A percentile compares a stretch with the other conserved stretches of the same genome.
These are phyloP conservation scores for Luffa acutangula DNA, from an alignment of 306 rosid genomes.

Conservation along the genomic window DNA sequence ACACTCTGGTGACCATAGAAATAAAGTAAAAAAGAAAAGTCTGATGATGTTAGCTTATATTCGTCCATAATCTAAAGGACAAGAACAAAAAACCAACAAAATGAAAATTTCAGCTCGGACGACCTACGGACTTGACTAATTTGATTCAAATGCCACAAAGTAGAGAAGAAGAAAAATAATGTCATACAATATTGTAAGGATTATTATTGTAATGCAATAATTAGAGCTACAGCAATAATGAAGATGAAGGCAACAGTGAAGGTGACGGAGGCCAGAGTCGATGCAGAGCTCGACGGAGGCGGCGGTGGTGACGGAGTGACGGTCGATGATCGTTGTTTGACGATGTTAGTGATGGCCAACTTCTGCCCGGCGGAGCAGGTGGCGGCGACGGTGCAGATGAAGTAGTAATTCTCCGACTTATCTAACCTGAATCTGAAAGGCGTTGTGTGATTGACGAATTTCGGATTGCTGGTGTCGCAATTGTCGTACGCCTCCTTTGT, in stretches of 20 bases:
- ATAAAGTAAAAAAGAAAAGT: too few species aligned
- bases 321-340: conserved; percentile 1
- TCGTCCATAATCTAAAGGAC: too few species aligned
- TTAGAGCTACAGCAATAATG: neutral
- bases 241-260: neutral
- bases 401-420: conserved; percentile 9
- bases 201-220: too few species aligned
- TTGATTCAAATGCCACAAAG: too few species aligned
- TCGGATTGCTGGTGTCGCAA: neutral
- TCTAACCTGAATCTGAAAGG: conserved; percentile 17
- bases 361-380: conserved; percentile 45
- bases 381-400: conserved; percentile 19
- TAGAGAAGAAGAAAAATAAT: too few species aligned
- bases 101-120: too few species aligned
- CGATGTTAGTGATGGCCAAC: conserved; percentile 23
- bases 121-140: too few species aligned
- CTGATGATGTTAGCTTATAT: too few species aligned
- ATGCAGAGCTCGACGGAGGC: neutral
- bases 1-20: too few species aligned
- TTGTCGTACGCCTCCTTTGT: neutral
- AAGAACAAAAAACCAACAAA: too few species aligned
- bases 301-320: neutral
- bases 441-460: neutral
- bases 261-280: conserved; percentile 2
- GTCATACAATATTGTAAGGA: too few species aligned